Percentiles rank a stretch among this genome's conserved stretches.
These are phyloP conservation scores for Hemileccinum impolitum DNA, from an alignment of 768 basidiomycete species.

Conservation along the genomic window DNA sequence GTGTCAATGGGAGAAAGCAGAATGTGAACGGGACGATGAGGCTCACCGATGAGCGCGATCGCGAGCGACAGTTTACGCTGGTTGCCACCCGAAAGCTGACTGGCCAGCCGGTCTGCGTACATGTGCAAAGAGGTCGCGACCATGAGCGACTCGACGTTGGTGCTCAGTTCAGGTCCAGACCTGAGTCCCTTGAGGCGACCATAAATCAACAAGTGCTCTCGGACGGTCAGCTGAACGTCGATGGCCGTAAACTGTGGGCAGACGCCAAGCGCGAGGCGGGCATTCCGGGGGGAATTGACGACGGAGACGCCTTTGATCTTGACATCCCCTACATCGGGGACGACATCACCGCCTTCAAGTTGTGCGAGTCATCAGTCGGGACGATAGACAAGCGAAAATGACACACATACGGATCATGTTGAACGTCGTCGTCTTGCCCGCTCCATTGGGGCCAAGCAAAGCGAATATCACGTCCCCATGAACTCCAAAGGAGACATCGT, in stretches of 20 bases:
- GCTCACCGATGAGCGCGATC: conserved; percentile 66
- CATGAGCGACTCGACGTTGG: conserved; percentile 57
- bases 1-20: background rate
- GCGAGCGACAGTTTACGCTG: conserved; percentile 74
- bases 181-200: conserved; percentile 69
- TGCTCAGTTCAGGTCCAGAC: conserved; percentile 44
- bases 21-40: background rate
- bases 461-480: conserved; percentile 63
- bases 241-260: conserved; percentile 86
- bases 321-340: conserved; percentile 68
- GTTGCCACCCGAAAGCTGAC: conserved; percentile 75
- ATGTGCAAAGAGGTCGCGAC: conserved; percentile 51
- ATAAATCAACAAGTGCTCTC: conserved; percentile 71
- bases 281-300: conserved; percentile 56
- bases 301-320: conserved; percentile 65
- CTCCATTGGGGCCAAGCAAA: conserved; percentile 78
- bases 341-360: conserved; percentile 58
- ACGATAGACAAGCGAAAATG: background rate
- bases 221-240: conserved; percentile 71
- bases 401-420: conserved; percentile 66
- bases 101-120: conserved; percentile 71
- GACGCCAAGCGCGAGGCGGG: conserved; percentile 70
- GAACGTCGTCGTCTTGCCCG: conserved; percentile 80
- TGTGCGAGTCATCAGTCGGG: background rate
- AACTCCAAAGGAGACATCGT: conserved; percentile 71